These are phyloP conservation scores for Pythium volutum DNA, from an alignment of 352 stramenopile species.

Conservation along the genomic window DNA sequence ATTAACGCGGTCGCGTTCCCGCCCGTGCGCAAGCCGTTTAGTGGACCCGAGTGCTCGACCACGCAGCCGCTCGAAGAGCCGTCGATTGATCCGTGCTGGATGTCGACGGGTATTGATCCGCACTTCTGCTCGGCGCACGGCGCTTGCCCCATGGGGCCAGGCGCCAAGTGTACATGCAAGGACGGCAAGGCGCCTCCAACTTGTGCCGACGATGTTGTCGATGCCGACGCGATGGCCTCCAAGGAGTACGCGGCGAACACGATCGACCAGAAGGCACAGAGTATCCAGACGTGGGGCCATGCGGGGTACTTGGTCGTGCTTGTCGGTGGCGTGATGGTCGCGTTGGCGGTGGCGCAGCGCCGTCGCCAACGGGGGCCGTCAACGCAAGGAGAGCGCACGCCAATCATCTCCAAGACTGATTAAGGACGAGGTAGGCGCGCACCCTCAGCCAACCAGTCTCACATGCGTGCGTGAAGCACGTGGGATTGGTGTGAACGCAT, in stretches of 20 bases:
- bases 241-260: neutral
- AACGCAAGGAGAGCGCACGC: conserved; percentile 5
- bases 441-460: neutral
- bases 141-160: conserved; percentile 53
- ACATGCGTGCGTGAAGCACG: too few species aligned
- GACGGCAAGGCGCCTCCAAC: conserved; percentile 10
- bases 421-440: neutral
- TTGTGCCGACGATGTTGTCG: conserved; percentile 9
- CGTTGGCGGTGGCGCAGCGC: conserved; percentile 10
- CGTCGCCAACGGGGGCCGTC: conserved; percentile 1
- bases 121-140: conserved; percentile 74
- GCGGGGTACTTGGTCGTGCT: conserved; percentile 15
- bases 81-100: conserved; percentile 78
- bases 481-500: too few species aligned
- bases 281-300: conserved; percentile 11
- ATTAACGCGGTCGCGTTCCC: conserved; percentile 59
- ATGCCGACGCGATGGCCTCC: neutral
- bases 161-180: conserved; percentile 63
- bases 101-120: conserved; percentile 57
- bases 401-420: neutral
- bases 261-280: neutral
- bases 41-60: conserved; percentile 30
- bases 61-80: conserved; percentile 21
- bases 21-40: conserved; percentile 45
- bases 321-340: conserved; percentile 12